phyloP scores from a whole-genome alignment of 805 yeast species.

The Teunomyces kruisii region DNA sequence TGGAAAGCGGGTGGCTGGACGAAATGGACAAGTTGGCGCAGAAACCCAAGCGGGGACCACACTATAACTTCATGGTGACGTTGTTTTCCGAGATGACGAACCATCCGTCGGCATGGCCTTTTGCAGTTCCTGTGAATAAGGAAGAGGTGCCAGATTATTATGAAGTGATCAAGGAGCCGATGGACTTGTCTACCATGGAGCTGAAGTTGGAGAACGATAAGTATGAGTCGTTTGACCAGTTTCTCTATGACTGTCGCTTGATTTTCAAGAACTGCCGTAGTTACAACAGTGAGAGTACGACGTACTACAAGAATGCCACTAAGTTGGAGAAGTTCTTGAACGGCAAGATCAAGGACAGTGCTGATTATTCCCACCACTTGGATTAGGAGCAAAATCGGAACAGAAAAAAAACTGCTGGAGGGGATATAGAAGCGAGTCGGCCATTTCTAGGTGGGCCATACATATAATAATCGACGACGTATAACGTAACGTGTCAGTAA shows the following conservation, averaged over 20 bases:
- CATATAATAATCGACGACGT: too few relatives aligned
- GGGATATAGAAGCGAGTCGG: constrained; percentile 9
- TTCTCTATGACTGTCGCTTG: constrained; percentile 81
- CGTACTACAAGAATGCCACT: constrained; percentile 92
- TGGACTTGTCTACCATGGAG: constrained; percentile 97
- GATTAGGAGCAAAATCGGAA: constrained; percentile 36
- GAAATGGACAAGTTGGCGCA: constrained; percentile 98
- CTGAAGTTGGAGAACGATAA: constrained; percentile 87
- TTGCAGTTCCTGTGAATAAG: constrained; percentile 85
- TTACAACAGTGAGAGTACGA: constrained; percentile 91
- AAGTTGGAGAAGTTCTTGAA: constrained; percentile 88
- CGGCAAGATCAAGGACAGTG: constrained; percentile 79
- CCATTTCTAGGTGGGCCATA: too few relatives aligned
- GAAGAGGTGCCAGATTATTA: constrained; percentile 97
- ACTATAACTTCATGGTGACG: constrained; percentile 90
- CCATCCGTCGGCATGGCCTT: constrained; percentile 98
- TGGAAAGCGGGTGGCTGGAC: constrained; percentile 96
- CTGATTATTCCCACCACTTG: constrained; percentile 83
- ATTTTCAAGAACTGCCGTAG: constrained; percentile 89
- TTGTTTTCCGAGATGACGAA: constrained; percentile 84
- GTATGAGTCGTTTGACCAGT: constrained; percentile 87
- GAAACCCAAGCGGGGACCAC: constrained; percentile 91
- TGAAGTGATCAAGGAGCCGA: constrained; percentile 94
- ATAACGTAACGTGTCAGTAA: too few relatives aligned
- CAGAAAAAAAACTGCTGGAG: too few relatives aligned